Evolutionary conservation across 805 yeast genomes (phyloP).

Genomic region (Saccharomycopsis olivae): DNA sequence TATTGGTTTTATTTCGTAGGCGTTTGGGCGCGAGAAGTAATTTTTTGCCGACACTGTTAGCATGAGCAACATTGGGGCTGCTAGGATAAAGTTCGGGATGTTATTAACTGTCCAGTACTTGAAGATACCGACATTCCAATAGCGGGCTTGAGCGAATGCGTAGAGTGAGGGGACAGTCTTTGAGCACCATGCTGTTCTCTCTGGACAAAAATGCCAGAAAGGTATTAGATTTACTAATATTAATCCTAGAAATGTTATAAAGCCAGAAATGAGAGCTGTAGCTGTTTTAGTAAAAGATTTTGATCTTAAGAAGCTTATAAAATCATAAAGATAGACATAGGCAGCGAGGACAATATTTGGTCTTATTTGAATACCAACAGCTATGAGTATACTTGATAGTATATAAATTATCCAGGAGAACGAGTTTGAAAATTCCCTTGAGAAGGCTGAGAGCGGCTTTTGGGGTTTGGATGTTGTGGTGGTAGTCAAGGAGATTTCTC

Average conservation of each 20-base stretch:
- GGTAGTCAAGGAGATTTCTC: slow-evolving; percentile 23
- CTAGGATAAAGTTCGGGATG: slow-evolving; percentile 72
- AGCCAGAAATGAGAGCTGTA: slow-evolving; percentile 44
- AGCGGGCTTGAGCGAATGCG: slow-evolving; percentile 60
- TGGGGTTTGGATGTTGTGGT: not conserved
- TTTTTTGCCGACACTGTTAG: slow-evolving; percentile 31
- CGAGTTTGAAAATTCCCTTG: too few species aligned
- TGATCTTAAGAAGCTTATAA: slow-evolving; percentile 19
- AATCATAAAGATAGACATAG: slow-evolving; percentile 48
- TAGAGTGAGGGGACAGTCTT: slow-evolving; percentile 46
- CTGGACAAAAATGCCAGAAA: slow-evolving; percentile 54
- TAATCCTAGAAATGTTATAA: slow-evolving; percentile 36
- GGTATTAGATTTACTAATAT: slow-evolving; percentile 40
- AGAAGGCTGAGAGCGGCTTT: slow-evolving; percentile 24
- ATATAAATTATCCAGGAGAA: too few species aligned
- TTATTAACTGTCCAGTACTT: slow-evolving; percentile 76
- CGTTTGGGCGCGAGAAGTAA: slow-evolving; percentile 29
- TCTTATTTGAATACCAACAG: slow-evolving; percentile 51
- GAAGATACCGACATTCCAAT: slow-evolving; percentile 82
- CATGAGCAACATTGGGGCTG: slow-evolving; percentile 51
- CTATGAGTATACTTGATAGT: slow-evolving; percentile 45
- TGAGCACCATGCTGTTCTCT: slow-evolving; percentile 71
- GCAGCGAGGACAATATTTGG: slow-evolving; percentile 76
- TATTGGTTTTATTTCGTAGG: slow-evolving; percentile 29
- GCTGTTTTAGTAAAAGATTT: slow-evolving; percentile 20